These are phyloP conservation scores for Dalbergia cultrata DNA, from an alignment of 306 rosid genomes.

Conservation along the genomic window DNA sequence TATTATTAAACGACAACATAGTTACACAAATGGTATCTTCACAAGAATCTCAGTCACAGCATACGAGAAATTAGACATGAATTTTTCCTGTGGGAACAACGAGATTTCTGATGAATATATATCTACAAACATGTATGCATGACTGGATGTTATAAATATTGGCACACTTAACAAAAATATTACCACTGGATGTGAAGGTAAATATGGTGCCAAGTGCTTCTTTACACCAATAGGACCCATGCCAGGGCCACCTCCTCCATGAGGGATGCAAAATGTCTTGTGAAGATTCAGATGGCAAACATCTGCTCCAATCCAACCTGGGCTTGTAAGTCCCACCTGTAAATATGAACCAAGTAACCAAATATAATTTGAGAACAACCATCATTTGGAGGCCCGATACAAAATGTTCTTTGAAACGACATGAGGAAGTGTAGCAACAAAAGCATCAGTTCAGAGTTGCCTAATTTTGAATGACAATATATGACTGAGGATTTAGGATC, in stretches of 20 bases:
- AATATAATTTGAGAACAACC: constrained; percentile 30
- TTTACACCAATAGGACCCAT: constrained; percentile 99
- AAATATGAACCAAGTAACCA: constrained; percentile 34
- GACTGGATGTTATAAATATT: not conserved
- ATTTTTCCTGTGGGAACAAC: not conserved
- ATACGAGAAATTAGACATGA: constrained; percentile 8
- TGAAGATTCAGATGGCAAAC: constrained; percentile 99
- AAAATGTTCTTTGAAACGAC: not conserved
- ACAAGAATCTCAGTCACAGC: not conserved
- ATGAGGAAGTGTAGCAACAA: constrained; percentile 32
- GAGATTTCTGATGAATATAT: constrained; percentile 27
- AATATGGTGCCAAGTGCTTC: constrained; percentile 96
- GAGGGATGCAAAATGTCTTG: constrained; percentile 99
- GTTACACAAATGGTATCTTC: constrained; percentile 3
- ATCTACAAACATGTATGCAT: constrained; percentile 16
- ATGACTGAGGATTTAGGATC: constrained; percentile 6
- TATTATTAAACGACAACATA: constrained; percentile 23
- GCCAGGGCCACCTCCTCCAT: constrained; percentile 99
- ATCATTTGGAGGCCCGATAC: constrained; percentile 14
- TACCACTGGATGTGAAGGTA: constrained; percentile 99
- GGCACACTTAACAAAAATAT: constrained; percentile 16
- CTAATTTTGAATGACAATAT: not conserved
- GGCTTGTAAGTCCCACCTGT: constrained; percentile 97
- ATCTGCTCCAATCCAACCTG: constrained; percentile 99
- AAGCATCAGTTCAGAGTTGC: constrained; percentile 16